Evolutionary conservation across 2,329 filamentous ascomycete genomes (phyloP).

Genomic region (Alternaria brassicae): DNA sequence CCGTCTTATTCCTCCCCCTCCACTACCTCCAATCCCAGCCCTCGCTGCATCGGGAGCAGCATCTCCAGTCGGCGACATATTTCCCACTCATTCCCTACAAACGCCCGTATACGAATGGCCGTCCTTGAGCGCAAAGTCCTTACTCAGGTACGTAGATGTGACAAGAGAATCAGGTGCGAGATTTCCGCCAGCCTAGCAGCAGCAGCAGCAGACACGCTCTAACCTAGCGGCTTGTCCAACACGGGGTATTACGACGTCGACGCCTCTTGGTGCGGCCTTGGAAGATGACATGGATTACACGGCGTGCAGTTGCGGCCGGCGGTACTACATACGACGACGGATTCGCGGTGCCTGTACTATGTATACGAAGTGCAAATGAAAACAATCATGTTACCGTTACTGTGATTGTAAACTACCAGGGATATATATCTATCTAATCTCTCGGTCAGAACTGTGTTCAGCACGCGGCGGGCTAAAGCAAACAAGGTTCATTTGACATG

Average conservation of each 20-base stretch:
- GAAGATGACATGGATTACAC: conserved; percentile 19
- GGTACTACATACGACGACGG: not conserved
- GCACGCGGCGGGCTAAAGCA: too few relatives aligned
- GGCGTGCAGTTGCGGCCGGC: too few relatives aligned
- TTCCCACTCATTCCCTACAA: conserved; percentile 31
- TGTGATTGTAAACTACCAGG: too few relatives aligned
- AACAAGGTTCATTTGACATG: too few relatives aligned
- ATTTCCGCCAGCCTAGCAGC: not conserved
- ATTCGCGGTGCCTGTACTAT: not conserved
- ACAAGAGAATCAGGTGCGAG: not conserved
- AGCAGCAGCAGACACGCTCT: too few relatives aligned
- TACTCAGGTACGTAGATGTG: too few relatives aligned
- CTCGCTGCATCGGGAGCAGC: conserved; percentile 19
- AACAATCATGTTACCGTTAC: too few relatives aligned
- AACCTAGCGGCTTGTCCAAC: conserved; percentile 28
- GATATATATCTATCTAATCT: too few relatives aligned
- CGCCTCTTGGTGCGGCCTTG: conserved; percentile 6
- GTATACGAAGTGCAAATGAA: too few relatives aligned
- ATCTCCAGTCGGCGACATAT: conserved; percentile 42
- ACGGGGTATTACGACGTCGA: conserved; percentile 5
- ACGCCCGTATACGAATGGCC: conserved; percentile 3
- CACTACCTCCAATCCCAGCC: conserved; percentile 6
- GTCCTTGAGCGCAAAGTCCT: too few relatives aligned
- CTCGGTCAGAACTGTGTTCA: too few relatives aligned
- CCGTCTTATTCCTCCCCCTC: not conserved